Base-by-base conservation (phyloP, 2,329 filamentous ascomycete species). In the Fusarium mundagurra region DNA sequence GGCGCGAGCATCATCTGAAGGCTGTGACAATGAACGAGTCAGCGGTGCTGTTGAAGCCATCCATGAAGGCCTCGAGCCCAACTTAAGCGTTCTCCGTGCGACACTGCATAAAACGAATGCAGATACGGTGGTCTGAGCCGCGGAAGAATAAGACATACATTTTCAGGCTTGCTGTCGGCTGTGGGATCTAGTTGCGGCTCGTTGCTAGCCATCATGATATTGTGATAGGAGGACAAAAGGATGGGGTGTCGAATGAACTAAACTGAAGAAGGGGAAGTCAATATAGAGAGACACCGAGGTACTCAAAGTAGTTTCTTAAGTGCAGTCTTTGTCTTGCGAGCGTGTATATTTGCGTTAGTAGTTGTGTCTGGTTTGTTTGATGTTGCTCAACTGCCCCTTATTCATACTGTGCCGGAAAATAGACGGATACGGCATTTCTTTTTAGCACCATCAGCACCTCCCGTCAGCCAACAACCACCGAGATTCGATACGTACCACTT, bases 1-100 rank as follows among this genome's bases (percentile, higher is more conserved):
- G 48, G 88, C 86, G 13, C 86, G 87, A 53, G 86, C 84, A 50
- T 88, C 85, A 29, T 88, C 86, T 2, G 82, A 77, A 18, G 80
- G 75, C 83, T 87, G 24, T 43, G 33, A 39, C 31, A 41, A 53
- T 61, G 44, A 41, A 34, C 34, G 43, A 62, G 61, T 80, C 29
- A 79, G 76, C 61, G 60, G 48, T 50, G 64, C 64, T 64, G 57
- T 59, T 58, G 39, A 38, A 65, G 29, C 44, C 51, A 61, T 51
- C 31, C 39, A 43, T 50, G 24, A 27, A 53, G 63, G 47, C 50
- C 71, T 53, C 58, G 55, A 64, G 39, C 45, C 51, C 20, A 62
- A 44, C 31, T 36, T 27, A 57, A 20, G 31, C 34, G 18, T 38
- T 45, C 33, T 47, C 54, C 45, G 70, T 64, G 67, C 43, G 61